Evolutionary conservation across 768 basidiomycete species (phyloP), one percentile per base, ranked within the genome.

Genomic region (Albatrellus ellisii): DNA sequence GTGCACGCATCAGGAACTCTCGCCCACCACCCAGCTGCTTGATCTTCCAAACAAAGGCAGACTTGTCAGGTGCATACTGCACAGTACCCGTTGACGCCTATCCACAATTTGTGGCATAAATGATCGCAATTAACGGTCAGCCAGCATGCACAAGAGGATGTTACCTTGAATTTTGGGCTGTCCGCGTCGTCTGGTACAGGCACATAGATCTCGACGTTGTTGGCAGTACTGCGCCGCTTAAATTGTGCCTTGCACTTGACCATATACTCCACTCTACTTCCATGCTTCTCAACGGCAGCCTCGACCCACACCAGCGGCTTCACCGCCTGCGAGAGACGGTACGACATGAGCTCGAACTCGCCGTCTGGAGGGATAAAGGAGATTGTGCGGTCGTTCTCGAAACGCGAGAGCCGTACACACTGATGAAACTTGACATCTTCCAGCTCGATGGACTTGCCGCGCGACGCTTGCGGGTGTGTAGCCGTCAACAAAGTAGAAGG

Each of bases 401-500:
- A 99, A 6, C 94, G 78, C 8, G 91, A 84, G 18, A 99, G 72
- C 8, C 95, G 88, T 9, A 98, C 95, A 55, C 95, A 99, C 70
- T 99, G 95, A 57, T 99, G 95, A 67, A 99, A 99, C 60, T 97
- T 97, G 66, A 97, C 89, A 54, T 98, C 95, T 59, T 99, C 95
- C 86, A 99, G 95, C 63, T 99, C 95, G 52, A 99, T 95, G 2
- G 95, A 83, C 62, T 98, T 99, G 10, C 94, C 94, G 10, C 94
- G 77, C 1, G 90, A 80, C 18, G 89, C 88, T n/a, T n/a, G n/a
- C n/a, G n/a, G n/a, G n/a, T 45, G 33, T 14, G 6, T 29, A 34
- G 24, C 10, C 22, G 27, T 37, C 24, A 40, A 9, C 3, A 39
- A 28, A 24, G 31, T 17, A 2, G 21, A 33, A 37, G 2, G 22